Base-by-base conservation (phyloP, 2,329 filamentous ascomycete species). In the Fusarium austroafricanum region DNA sequence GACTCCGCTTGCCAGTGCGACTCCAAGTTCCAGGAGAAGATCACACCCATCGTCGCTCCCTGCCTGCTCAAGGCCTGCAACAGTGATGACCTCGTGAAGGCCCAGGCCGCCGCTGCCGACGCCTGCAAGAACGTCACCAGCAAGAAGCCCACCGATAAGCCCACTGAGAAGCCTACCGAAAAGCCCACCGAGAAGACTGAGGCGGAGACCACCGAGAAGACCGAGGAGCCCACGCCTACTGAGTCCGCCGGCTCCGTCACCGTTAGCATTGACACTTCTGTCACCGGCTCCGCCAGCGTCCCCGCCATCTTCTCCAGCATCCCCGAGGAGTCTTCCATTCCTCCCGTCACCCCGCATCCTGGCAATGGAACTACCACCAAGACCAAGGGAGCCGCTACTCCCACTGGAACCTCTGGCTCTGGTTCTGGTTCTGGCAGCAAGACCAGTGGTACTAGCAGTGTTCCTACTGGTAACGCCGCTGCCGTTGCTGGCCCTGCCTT, bases 1-100 rank as follows among this genome's bases (percentile, higher is more conserved):
- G 80, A 83, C 62, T 72, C 76, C 11, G 72, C 69, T 50, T 83
- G 82, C 74, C 76, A 77, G 68, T 83, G 82, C 73, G 68, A 74
- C 26, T n/a, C 75, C 17, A 62, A 59, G 3, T 79, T 74, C 55
- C 77, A 80, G 71, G 58, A 57, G 38, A 68, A 74, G 61, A 75
- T 81, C 33, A 54, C 66, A 21, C 55, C 70, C 35, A 58, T 75
- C 43, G 74, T 78, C 55, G 55, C 73, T 14, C 59, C 72, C 18
- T 82, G 80, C 71, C 58, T 80, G 45, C 57, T 75, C 60, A 65
- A 71, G 23, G 73, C 75, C 39, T 85, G 83, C 71, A 56, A 62
- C 12, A 26, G 65, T 4, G 37, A 55, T 29, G 76, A 78, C 11
- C 70, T 82, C 21, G 39, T 59, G 23, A 71, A 75, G 55, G 79